phyloP scores from a whole-genome alignment of 1,284 basidiomycete species.

The Boletus holoroseus region DNA sequence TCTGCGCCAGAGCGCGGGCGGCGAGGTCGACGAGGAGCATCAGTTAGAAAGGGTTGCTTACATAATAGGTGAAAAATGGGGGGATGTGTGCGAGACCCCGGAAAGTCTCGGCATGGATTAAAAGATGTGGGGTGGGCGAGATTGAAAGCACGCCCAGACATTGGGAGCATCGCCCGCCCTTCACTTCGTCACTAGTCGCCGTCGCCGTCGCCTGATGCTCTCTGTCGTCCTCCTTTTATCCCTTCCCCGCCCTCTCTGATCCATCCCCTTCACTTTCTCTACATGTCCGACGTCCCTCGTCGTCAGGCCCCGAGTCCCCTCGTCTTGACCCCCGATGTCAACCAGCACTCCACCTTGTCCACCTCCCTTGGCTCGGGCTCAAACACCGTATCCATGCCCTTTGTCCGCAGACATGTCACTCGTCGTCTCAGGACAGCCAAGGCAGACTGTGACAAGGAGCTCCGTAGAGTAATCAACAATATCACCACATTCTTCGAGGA shows the following conservation, averaged over 20 bases:
- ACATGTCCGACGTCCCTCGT: constrained; percentile 38
- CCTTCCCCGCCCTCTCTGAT: constrained; percentile 13
- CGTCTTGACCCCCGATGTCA: constrained; percentile 64
- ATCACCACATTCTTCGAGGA: constrained; percentile 95
- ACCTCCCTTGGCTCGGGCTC: constrained; percentile 48
- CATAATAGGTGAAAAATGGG: constrained; percentile 3
- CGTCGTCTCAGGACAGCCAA: constrained; percentile 91
- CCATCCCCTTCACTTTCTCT: not conserved
- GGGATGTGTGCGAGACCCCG: constrained; percentile 17
- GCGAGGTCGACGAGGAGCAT: constrained; percentile 12
- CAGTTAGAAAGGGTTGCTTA: not conserved
- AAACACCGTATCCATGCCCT: constrained; percentile 81
- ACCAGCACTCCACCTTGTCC: constrained; percentile 40
- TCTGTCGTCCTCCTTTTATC: constrained; percentile 5
- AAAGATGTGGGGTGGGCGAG: not conserved
- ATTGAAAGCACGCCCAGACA: constrained; percentile 14
- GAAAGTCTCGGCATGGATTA: constrained; percentile 13
- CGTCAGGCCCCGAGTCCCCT: constrained; percentile 72
- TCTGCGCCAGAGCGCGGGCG: constrained; percentile 8
- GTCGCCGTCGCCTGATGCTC: constrained; percentile 20
- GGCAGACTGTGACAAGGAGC: constrained; percentile 91
- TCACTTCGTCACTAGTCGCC: constrained; percentile 20
- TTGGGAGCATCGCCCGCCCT: constrained; percentile 11
- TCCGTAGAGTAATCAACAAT: constrained; percentile 85
- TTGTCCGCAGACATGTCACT: constrained; percentile 90